Conservation (phyloP, 208 protist genomes). For the Naegleria fowleri region DNA sequence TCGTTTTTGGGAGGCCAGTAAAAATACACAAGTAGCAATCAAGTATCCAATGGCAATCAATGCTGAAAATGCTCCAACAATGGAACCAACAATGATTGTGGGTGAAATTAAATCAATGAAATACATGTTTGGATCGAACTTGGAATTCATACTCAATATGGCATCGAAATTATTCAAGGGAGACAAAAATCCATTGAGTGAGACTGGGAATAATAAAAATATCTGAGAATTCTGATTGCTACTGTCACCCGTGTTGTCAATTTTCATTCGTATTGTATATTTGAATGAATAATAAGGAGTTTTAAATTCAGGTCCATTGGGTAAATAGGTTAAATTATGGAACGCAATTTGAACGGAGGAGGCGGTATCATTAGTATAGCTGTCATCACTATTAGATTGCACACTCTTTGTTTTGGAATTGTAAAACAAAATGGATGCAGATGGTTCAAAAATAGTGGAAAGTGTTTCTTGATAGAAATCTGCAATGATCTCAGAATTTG, state of each 20-base stretch:
- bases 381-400: neutral
- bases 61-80: neutral
- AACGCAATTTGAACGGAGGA: neutral
- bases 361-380: neutral
- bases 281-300: too few relatives aligned
- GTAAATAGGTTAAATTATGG: too few relatives aligned
- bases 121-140: neutral
- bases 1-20: neutral
- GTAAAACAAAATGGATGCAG: neutral
- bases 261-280: too few relatives aligned
- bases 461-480: neutral
- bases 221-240: neutral
- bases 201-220: neutral
- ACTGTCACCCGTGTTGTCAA: neutral
- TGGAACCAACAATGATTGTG: neutral
- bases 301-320: too few relatives aligned
- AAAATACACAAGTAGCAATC: neutral
- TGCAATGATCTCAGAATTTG: too few relatives aligned
- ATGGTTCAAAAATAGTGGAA: neutral
- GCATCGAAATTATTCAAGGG: neutral
- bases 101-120: neutral
- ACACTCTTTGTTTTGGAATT: neutral
- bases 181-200: neutral
- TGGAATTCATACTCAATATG: neutral
- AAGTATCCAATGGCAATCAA: neutral